Percentiles rank a stretch among this genome's conserved stretches.
Evolutionary conservation across 2,329 filamentous ascomycete species (phyloP).

Genomic region (Lizonia empirigonia): DNA sequence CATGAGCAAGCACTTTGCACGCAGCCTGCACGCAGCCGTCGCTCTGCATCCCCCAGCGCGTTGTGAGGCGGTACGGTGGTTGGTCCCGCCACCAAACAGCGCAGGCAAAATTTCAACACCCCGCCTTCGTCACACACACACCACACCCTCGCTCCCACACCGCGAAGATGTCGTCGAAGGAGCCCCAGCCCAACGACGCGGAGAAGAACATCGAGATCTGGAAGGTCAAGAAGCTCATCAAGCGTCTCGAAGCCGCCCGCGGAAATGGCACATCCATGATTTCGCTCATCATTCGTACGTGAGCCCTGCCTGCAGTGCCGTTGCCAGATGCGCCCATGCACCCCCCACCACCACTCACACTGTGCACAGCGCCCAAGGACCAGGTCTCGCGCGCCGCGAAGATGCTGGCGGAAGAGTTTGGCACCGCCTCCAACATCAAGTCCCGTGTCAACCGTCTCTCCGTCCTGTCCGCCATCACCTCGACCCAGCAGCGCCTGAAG

Average conservation of each 20-base stretch:
- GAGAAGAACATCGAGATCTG: conserved; percentile 96
- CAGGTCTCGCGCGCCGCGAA: conserved; percentile 95
- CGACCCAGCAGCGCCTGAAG: conserved; percentile 98
- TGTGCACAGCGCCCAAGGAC: conserved; percentile 82
- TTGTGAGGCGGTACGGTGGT: conserved; percentile 2
- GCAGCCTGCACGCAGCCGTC: neutral
- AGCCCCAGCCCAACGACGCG: conserved; percentile 78
- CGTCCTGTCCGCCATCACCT: conserved; percentile 96
- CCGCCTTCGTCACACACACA: conserved; percentile 22
- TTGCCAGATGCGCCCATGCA: neutral
- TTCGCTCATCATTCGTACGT: conserved; percentile 94
- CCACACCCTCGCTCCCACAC: conserved; percentile 19
- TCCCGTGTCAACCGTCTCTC: conserved; percentile 98
- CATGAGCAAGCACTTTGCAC: no score
- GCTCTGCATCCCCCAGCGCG: neutral
- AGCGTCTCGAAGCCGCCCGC: conserved; percentile 93
- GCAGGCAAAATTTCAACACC: conserved; percentile 17
- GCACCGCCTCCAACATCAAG: conserved; percentile 99
- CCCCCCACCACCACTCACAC: conserved; percentile 28
- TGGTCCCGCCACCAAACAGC: conserved; percentile 6
- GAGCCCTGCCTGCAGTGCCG: neutral
- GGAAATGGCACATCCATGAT: conserved; percentile 99
- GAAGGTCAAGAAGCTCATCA: conserved; percentile 99
- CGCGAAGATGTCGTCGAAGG: conserved; percentile 46
- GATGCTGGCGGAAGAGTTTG: conserved; percentile 99